Evolutionary conservation across 805 yeast genomes (phyloP).

Genomic region (Clavispora fructus): DNA sequence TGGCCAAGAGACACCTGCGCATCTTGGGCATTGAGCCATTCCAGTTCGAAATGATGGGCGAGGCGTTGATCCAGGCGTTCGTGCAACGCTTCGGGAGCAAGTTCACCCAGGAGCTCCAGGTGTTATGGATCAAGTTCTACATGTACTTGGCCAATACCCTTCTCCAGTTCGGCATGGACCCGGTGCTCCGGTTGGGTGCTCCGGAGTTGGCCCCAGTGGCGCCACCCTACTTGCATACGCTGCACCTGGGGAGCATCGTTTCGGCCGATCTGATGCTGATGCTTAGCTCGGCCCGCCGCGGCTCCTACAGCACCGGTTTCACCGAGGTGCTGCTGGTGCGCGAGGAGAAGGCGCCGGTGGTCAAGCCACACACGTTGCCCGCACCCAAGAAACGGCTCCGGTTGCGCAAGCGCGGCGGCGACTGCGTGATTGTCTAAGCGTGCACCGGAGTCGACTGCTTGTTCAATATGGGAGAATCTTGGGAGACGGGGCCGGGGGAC

Average conservation of each 20-base stretch:
- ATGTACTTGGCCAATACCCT: slow-evolving; percentile 64
- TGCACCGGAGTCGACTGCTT: too few relatives aligned
- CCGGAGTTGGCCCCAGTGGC: background rate
- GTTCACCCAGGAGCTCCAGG: slow-evolving; percentile 58
- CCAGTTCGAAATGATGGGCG: slow-evolving; percentile 69
- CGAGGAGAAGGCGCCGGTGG: background rate
- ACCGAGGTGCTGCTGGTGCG: slow-evolving; percentile 1
- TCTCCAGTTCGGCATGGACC: slow-evolving; percentile 56
- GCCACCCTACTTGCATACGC: background rate
- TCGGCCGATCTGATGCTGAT: slow-evolving; percentile 7
- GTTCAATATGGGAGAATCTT: too few relatives aligned
- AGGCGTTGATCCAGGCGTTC: slow-evolving; percentile 63
- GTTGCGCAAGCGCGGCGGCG: slow-evolving; percentile 5
- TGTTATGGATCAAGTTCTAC: slow-evolving; percentile 67
- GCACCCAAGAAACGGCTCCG: slow-evolving; percentile 5
- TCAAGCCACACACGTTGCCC: too few relatives aligned
- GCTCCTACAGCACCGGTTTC: slow-evolving; percentile 6
- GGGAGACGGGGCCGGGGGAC: too few relatives aligned
- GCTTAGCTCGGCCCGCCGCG: slow-evolving; percentile 5
- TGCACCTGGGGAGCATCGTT: slow-evolving; percentile 2
- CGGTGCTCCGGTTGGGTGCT: slow-evolving; percentile 23
- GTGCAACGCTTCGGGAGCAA: slow-evolving; percentile 54
- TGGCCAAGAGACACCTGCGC: slow-evolving; percentile 74
- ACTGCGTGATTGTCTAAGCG: slow-evolving; percentile 10
- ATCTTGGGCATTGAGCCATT: slow-evolving; percentile 67